These are phyloP conservation scores for Uncinocarpus reesii DNA, from an alignment of 2,329 filamentous ascomycete genomes.

Conservation along the genomic window DNA sequence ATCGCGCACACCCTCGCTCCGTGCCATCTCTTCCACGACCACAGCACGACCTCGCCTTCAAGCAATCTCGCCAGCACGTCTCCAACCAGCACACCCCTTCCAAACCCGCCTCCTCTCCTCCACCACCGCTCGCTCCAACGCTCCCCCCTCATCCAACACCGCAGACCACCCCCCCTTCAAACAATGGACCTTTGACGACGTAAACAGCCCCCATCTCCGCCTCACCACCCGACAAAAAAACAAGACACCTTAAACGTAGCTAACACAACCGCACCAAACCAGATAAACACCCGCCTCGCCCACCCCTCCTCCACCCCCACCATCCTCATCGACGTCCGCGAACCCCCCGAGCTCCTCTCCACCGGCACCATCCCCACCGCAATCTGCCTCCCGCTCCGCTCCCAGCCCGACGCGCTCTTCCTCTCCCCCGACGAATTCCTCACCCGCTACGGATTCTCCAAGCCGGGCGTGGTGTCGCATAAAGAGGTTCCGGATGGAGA, in stretches of 20 bases:
- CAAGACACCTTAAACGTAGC: background rate
- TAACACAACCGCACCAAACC: background rate
- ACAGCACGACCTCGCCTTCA: background rate
- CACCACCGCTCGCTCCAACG: background rate
- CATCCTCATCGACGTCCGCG: constrained; percentile 40
- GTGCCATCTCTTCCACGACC: background rate
- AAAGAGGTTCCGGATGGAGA: too few relatives aligned
- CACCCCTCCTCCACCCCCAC: constrained; percentile 21
- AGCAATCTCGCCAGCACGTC: background rate
- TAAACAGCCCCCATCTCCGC: constrained; percentile 5
- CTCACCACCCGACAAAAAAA: background rate
- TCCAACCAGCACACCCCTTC: background rate
- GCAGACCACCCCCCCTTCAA: constrained; percentile 9
- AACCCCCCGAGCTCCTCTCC: constrained; percentile 37
- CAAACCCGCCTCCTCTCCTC: constrained; percentile 7
- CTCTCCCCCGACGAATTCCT: constrained; percentile 68
- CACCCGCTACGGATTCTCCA: constrained; percentile 66
- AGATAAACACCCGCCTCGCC: constrained; percentile 32
- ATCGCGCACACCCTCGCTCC: background rate
- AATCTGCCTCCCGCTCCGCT: constrained; percentile 70
- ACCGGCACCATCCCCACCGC: constrained; percentile 61
- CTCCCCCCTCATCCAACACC: background rate
- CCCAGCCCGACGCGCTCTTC: constrained; percentile 68
- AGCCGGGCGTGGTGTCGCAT: constrained; percentile 51
- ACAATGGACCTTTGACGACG: constrained; percentile 17